phyloP scores from a whole-genome alignment of 257 asterid genomes.

The Plantago elongata region DNA sequence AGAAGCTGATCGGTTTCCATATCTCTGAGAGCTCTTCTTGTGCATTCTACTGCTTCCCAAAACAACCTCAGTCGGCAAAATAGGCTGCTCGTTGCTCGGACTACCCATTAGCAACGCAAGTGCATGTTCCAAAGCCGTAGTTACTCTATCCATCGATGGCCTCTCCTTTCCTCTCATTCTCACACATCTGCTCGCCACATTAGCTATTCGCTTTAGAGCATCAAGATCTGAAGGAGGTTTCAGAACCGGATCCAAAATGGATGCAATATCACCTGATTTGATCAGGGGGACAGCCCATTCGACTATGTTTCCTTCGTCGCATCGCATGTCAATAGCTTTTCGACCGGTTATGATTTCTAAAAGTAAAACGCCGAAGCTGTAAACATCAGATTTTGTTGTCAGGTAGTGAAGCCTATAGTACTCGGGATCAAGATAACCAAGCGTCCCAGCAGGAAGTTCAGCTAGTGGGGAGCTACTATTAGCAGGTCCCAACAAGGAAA shows the following conservation, averaged over 20 bases:
- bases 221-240: conserved; percentile 62
- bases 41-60: conserved; percentile 89
- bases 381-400: conserved; percentile 82
- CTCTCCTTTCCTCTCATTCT: conserved; percentile 94
- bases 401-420: conserved; percentile 84
- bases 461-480: conserved; percentile 86
- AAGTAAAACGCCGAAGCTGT: conserved; percentile 84
- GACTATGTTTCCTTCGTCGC: conserved; percentile 80
- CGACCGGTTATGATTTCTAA: conserved; percentile 80
- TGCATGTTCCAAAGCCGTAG: conserved; percentile 76
- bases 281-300: conserved; percentile 96
- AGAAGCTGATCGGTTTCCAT: conserved; percentile 62
- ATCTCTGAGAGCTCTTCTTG: conserved; percentile 71
- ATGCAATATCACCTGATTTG: conserved; percentile 56
- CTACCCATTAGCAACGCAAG: conserved; percentile 82
- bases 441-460: conserved; percentile 87
- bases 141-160: conserved; percentile 93
- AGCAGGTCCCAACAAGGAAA: conserved; percentile 77
- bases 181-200: conserved; percentile 76
- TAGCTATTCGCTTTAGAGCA: conserved; percentile 69
- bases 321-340: conserved; percentile 88
- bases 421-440: conserved; percentile 92
- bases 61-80: conserved; percentile 86
- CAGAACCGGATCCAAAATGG: conserved; percentile 57
- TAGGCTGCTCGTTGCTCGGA: conserved; percentile 86